Base-by-base conservation (phyloP, 2,329 filamentous ascomycete genomes). In the Fusarium illudens region DNA sequence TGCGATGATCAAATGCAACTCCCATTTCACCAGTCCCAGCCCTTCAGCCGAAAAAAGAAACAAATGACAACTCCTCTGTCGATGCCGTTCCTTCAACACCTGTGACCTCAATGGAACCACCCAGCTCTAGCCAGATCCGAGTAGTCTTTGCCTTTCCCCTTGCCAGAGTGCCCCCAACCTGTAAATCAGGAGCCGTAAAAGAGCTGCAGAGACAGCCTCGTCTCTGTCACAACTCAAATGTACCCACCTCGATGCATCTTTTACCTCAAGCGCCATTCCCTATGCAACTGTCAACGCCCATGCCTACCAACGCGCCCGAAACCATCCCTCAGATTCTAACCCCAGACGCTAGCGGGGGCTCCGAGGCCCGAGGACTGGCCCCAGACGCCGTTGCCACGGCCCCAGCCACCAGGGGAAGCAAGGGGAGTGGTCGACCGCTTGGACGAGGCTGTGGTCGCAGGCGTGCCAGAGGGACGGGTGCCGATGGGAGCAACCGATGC, bases 301-400 rank as follows among this genome's bases (percentile, higher is more conserved):
- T 48, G 37, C 56, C 32, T 62, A 48, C 51, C 62, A 59, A 27
- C 53, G 39, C 52, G 44, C 39, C 51, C 36, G 10, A 39, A 33
- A 27, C 51, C 52, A 50, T 51, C 25, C 48, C 57, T 48, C 6
- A 4, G 46, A 20, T 44, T 53, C 55, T 90, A 97, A 73, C 94
- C 94, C 94, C 94, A 98, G 72, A 97, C 95, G 69, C 93, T 96
- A 69, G 94, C 94, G 78, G 96, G 93, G 65, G 94, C 92, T 69
- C 94, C 92, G 65, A 96, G 89, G 52, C 89, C 88, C 69, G 90
- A 92, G 75, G 92, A 93, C 75, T 90, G 90, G 62, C 93, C 92
- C 94, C 94, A 97, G 46, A 95, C 92, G 36, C 90, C 91, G 69
- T 90, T 90, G 70, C 92, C 91, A 76, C 89, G 90, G 58, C 92